phyloP scores from a whole-genome alignment of 192 early-diverging fungal species.

The Allomyces macrogynus region DNA sequence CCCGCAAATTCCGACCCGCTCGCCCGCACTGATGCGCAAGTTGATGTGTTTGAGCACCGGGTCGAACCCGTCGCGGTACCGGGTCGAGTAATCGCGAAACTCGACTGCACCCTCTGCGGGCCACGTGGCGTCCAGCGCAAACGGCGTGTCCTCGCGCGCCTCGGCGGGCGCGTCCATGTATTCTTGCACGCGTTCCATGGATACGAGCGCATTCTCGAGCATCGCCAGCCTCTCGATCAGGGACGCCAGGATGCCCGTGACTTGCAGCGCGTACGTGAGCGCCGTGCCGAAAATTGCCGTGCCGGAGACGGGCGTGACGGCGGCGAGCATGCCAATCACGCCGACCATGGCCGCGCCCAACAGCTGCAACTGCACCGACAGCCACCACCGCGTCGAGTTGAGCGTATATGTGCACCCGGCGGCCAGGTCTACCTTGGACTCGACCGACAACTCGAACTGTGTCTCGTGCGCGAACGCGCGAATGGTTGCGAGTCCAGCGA shows the following conservation, averaged over 20 bases:
- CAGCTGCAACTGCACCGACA: conserved; percentile 42
- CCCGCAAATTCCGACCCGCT: conserved; percentile 33
- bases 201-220: conserved; percentile 35
- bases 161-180: conserved; percentile 73
- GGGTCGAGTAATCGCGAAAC: conserved; percentile 53
- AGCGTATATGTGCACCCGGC: no score
- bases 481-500: no score
- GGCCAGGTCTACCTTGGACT: no score
- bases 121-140: conserved; percentile 37
- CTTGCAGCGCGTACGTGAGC: conserved; percentile 38
- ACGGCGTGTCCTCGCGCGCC: conserved; percentile 21
- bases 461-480: no score
- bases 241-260: conserved; percentile 47
- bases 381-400: conserved; percentile 18
- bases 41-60: conserved; percentile 42
- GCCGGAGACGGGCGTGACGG: conserved; percentile 12
- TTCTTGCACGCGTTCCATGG: conserved; percentile 72
- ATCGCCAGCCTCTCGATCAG: conserved; percentile 28
- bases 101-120: conserved; percentile 49
- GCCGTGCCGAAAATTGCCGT: conserved; percentile 34
- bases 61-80: conserved; percentile 31
- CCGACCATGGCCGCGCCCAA: conserved; percentile 39
- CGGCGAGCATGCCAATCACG: conserved; percentile 30
- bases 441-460: no score
- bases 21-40: conserved; percentile 8